phyloP scores from a whole-genome alignment of 768 basidiomycete species.

The Suillus bovinus region DNA sequence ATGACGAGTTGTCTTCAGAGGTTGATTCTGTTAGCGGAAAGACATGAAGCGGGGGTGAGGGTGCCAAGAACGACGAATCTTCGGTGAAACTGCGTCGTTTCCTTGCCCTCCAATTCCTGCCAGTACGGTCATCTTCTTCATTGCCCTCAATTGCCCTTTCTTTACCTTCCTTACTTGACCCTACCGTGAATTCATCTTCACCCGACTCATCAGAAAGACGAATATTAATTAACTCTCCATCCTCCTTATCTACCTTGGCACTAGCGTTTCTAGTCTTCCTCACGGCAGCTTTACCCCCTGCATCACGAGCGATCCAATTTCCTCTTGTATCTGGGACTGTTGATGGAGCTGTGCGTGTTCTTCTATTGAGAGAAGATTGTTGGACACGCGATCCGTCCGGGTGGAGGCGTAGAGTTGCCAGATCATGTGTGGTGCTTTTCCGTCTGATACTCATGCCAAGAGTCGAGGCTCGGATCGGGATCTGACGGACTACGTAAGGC shows the following conservation, averaged over 20 bases:
- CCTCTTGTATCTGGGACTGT: conserved; percentile 49
- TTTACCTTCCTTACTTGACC: conserved; percentile 25
- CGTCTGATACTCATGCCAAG: conserved; percentile 37
- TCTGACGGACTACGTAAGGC: conserved; percentile 3
- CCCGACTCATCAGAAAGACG: conserved; percentile 19
- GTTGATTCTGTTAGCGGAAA: conserved; percentile 7
- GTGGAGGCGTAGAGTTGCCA: conserved; percentile 62
- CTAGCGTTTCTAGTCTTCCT: conserved; percentile 34
- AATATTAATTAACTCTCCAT: conserved; percentile 24
- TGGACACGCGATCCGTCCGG: conserved; percentile 63
- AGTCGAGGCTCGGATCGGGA: neutral
- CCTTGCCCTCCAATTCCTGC: conserved; percentile 27
- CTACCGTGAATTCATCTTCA: conserved; percentile 17
- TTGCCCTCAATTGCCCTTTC: conserved; percentile 20
- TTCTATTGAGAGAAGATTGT: conserved; percentile 38
- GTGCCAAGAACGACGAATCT: conserved; percentile 57
- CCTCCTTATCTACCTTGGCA: conserved; percentile 23
- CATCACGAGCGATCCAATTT: conserved; percentile 69
- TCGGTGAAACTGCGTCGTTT: conserved; percentile 47
- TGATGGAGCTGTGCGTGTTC: conserved; percentile 34
- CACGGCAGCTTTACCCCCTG: conserved; percentile 51
- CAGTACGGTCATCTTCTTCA: conserved; percentile 17
- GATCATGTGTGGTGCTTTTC: conserved; percentile 62
- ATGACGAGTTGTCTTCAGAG: neutral
- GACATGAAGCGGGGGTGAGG: conserved; percentile 20